Evolutionary conservation across 352 stramenopile species (phyloP).

Genomic region (Thraustotheca clavata): DNA sequence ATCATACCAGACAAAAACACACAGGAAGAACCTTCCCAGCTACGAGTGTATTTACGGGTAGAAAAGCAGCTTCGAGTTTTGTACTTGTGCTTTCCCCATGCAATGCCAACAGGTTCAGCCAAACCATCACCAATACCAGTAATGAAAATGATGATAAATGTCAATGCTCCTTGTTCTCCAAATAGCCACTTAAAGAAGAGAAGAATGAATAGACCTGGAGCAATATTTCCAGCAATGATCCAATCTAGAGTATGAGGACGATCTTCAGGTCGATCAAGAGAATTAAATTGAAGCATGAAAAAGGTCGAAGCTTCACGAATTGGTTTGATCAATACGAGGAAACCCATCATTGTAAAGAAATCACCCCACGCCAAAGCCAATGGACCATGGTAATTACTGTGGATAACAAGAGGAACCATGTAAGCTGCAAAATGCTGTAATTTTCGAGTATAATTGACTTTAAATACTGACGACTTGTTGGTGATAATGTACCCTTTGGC

Average conservation of each 20-base stretch:
- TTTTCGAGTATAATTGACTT: slow-evolving; percentile 84
- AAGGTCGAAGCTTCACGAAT: slow-evolving; percentile 69
- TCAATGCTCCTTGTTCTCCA: slow-evolving; percentile 49
- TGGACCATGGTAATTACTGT: slow-evolving; percentile 47
- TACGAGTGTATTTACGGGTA: slow-evolving; percentile 50
- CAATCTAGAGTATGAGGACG: slow-evolving; percentile 67
- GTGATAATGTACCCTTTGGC: slow-evolving; percentile 80
- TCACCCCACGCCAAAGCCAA: slow-evolving; percentile 70
- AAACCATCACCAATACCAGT: slow-evolving; percentile 48
- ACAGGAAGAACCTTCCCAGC: slow-evolving; percentile 42
- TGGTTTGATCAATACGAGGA: slow-evolving; percentile 76
- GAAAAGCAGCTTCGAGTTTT: slow-evolving; percentile 43
- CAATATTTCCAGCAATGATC: slow-evolving; percentile 79
- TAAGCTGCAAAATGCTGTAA: slow-evolving; percentile 72
- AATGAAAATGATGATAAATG: slow-evolving; percentile 79
- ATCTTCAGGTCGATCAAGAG: slow-evolving; percentile 72
- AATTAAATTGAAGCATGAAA: slow-evolving; percentile 87
- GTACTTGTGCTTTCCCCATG: slow-evolving; percentile 61
- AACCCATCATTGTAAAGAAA: slow-evolving; percentile 72
- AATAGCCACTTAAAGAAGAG: slow-evolving; percentile 85
- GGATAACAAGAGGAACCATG: slow-evolving; percentile 67
- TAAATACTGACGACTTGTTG: slow-evolving; percentile 62
- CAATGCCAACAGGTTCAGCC: slow-evolving; percentile 46
- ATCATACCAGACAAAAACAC: slow-evolving; percentile 73
- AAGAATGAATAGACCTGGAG: slow-evolving; percentile 64